Percentiles rank a stretch among this genome's conserved stretches.
These are phyloP conservation scores for Pseudoneurospora amorphoporcata DNA, from an alignment of 495 filamentous ascomycete genomes.

Conservation along the genomic window DNA sequence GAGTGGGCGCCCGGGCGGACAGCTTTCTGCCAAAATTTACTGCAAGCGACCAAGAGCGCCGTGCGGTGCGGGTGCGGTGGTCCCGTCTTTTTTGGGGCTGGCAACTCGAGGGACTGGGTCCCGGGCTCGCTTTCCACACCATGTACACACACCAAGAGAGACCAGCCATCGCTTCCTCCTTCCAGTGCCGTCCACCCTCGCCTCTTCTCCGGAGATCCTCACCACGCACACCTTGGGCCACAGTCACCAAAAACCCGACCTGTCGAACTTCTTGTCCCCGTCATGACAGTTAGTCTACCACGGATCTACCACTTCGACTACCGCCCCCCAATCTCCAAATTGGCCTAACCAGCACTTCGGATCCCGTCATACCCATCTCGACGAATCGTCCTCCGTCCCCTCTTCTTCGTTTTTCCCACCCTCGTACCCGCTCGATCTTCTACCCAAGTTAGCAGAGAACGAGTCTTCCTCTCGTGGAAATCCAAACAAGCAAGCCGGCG, in stretches of 20 bases:
- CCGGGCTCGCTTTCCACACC: neutral
- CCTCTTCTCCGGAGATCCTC: constrained; percentile 10
- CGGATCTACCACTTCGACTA: constrained; percentile 8
- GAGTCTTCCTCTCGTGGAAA: neutral
- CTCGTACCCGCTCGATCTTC: neutral
- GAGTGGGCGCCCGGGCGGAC: neutral
- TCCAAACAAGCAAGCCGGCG: neutral
- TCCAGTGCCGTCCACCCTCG: neutral
- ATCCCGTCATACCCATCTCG: neutral
- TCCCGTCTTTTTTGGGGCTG: neutral
- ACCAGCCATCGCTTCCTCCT: constrained; percentile 3
- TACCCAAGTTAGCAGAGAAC: neutral
- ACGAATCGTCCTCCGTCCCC: neutral
- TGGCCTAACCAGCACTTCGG: constrained; percentile 8
- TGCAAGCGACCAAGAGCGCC: neutral
- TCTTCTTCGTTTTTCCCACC: neutral
- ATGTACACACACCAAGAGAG: neutral
- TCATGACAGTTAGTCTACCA: constrained; percentile 15
- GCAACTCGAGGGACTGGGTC: neutral
- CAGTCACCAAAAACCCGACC: neutral
- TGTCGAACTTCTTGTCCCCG: constrained; percentile 1
- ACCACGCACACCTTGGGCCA: constrained; percentile 7
- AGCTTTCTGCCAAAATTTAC: constrained; percentile 1
- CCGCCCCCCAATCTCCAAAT: constrained; percentile 8
- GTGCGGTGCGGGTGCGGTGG: neutral